Conservation (phyloP, 1,139 yeast genomes). For the Hansenula anomala region DNA sequence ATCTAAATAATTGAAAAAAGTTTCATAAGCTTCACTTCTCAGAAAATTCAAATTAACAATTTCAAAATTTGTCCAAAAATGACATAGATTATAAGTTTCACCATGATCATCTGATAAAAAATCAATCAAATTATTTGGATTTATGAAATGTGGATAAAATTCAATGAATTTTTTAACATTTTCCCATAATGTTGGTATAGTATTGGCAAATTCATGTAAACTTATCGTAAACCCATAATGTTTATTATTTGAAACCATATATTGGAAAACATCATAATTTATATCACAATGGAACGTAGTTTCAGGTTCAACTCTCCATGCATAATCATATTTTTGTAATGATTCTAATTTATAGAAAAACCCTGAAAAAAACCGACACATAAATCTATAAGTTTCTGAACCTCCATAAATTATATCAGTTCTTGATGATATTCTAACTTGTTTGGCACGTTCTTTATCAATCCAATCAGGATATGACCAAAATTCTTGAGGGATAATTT, state of each 20-base stretch:
- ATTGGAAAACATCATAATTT: slow-evolving; percentile 61
- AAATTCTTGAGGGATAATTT: slow-evolving; percentile 54
- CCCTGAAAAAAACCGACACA: slow-evolving; percentile 73
- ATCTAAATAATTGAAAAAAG: slow-evolving; percentile 46
- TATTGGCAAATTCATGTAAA: slow-evolving; percentile 51
- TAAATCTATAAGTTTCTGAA: slow-evolving; percentile 63
- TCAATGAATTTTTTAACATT: slow-evolving; percentile 46
- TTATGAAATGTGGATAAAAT: slow-evolving; percentile 40
- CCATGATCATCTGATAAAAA: slow-evolving; percentile 46
- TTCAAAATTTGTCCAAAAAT: slow-evolving; percentile 72
- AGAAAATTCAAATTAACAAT: slow-evolving; percentile 52
- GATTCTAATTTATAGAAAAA: slow-evolving; percentile 56
- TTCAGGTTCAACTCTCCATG: slow-evolving; percentile 79
- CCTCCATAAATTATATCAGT: slow-evolving; percentile 56
- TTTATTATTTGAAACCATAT: slow-evolving; percentile 56
- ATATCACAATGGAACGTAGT: slow-evolving; percentile 62
- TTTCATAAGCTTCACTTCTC: slow-evolving; percentile 44
- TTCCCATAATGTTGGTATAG: slow-evolving; percentile 60
- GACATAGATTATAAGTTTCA: slow-evolving; percentile 55
- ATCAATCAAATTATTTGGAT: slow-evolving; percentile 41
- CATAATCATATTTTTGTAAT: slow-evolving; percentile 52
- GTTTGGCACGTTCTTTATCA: slow-evolving; percentile 51
- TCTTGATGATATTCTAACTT: slow-evolving; percentile 29
- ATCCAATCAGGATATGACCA: slow-evolving; percentile 76
- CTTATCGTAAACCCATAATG: slow-evolving; percentile 66